Conservation (phyloP, 768 basidiomycete genomes). For the Psilocybe subaeruginosa region DNA sequence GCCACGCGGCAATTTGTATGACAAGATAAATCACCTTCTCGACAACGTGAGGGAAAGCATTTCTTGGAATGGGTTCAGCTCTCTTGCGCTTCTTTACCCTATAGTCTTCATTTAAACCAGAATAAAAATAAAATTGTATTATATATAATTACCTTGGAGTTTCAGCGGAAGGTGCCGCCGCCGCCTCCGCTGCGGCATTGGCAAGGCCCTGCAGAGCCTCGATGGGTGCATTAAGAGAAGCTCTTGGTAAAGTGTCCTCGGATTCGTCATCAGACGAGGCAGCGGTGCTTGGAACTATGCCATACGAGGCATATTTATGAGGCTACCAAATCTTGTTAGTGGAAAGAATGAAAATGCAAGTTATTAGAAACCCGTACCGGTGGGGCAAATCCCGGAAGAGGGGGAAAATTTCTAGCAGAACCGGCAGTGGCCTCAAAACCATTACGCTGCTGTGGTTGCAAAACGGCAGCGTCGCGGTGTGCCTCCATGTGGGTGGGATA, state of each 20-base stretch:
- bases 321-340: constrained; percentile 47
- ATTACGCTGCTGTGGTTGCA: constrained; percentile 39
- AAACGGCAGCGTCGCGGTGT: constrained; percentile 34
- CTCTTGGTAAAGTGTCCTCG: constrained; percentile 84
- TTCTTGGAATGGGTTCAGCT: constrained; percentile 80
- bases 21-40: constrained; percentile 62
- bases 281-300: constrained; percentile 82
- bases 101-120: constrained; percentile 13
- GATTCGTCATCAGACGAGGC: constrained; percentile 92
- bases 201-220: constrained; percentile 94
- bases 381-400: constrained; percentile 89
- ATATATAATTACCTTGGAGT: constrained; percentile 54
- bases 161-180: constrained; percentile 72
- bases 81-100: constrained; percentile 87
- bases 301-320: constrained; percentile 90
- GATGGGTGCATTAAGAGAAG: constrained; percentile 88
- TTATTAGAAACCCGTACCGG: constrained; percentile 56
- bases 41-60: constrained; percentile 87
- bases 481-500: constrained; percentile 35
- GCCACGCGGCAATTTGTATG: constrained; percentile 5
- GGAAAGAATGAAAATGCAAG: constrained; percentile 4
- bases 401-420: constrained; percentile 63
- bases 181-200: constrained; percentile 94
- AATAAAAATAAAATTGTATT: constrained; percentile 5
- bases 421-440: constrained; percentile 40